These are phyloP conservation scores for Aspergillus steynii DNA, from an alignment of 495 filamentous ascomycete genomes.

Conservation along the genomic window DNA sequence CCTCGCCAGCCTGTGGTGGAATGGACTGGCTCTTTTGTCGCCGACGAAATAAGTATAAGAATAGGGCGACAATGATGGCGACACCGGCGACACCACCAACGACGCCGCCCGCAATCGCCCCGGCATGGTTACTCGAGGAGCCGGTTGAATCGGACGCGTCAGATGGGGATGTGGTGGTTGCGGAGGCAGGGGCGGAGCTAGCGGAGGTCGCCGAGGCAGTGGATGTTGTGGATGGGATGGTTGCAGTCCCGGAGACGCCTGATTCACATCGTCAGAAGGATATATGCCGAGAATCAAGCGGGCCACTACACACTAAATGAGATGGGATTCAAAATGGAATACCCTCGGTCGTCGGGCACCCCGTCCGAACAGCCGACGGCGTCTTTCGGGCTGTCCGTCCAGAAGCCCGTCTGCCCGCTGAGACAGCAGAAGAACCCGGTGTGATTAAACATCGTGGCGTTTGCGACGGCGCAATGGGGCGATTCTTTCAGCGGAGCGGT, in stretches of 20 bases:
- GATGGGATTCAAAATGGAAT: slow-evolving; percentile 8
- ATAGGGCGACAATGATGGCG: neutral
- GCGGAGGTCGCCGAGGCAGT: slow-evolving; percentile 3
- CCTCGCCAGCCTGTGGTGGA: neutral
- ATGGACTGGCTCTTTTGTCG: slow-evolving; percentile 1
- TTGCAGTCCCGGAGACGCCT: neutral
- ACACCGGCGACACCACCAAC: slow-evolving; percentile 17
- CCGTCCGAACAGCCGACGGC: slow-evolving; percentile 13
- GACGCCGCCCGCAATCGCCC: slow-evolving; percentile 19
- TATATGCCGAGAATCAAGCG: neutral
- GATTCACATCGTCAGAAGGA: neutral
- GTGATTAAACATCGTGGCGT: slow-evolving; percentile 15
- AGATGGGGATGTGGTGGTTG: neutral
- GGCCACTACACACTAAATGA: neutral
- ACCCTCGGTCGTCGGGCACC: neutral
- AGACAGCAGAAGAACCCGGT: slow-evolving; percentile 19
- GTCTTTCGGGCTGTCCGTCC: slow-evolving; percentile 4
- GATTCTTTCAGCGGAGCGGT: slow-evolving; percentile 6
- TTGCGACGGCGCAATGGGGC: slow-evolving; percentile 15
- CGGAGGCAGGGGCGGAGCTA: neutral
- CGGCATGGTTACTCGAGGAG: slow-evolving; percentile 1
- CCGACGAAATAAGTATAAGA: slow-evolving; percentile 14
- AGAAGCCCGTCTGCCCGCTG: slow-evolving; percentile 11
- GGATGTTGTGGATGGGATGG: neutral
- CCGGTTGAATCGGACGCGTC: neutral